phyloP scores from a whole-genome alignment of 192 early-diverging fungal genomes.

The Dissophora globulifera region DNA sequence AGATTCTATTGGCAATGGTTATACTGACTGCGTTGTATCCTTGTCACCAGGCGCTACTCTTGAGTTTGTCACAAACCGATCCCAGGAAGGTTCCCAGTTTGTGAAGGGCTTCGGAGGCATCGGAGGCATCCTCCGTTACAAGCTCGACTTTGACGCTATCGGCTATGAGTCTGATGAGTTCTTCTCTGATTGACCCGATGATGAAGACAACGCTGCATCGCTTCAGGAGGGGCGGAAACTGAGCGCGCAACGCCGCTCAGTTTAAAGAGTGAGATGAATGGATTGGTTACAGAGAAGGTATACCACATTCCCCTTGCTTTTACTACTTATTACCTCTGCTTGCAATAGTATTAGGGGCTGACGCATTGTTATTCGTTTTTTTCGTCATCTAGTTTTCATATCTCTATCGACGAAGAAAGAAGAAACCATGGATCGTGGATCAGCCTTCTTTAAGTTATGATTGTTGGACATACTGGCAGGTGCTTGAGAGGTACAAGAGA shows the following conservation, averaged over 20 bases:
- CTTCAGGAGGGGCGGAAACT: constrained; percentile 54
- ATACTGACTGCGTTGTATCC: neutral
- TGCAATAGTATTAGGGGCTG: neutral
- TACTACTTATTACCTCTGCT: neutral
- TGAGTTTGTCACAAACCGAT: constrained; percentile 96
- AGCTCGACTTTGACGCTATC: constrained; percentile 83
- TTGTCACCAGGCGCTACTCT: constrained; percentile 71
- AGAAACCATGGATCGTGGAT: neutral
- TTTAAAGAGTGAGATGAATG: constrained; percentile 33
- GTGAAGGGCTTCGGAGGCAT: constrained; percentile 99
- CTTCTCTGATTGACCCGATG: constrained; percentile 62
- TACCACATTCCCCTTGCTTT: no score
- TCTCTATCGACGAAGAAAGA: constrained; percentile 17
- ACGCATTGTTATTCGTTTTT: neutral
- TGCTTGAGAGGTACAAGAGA: neutral
- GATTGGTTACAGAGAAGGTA: constrained; percentile 47
- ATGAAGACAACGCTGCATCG: constrained; percentile 54
- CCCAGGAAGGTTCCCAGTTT: constrained; percentile 97
- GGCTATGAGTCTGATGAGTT: constrained; percentile 73
- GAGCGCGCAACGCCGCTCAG: constrained; percentile 41
- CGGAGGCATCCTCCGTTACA: constrained; percentile 95
- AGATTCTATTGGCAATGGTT: no score
- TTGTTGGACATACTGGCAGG: neutral
- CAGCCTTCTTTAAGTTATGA: neutral
- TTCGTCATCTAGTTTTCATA: neutral